phyloP scores from a whole-genome alignment of 176 grass and related monocot genomes.

The Triticum monococcum region DNA sequence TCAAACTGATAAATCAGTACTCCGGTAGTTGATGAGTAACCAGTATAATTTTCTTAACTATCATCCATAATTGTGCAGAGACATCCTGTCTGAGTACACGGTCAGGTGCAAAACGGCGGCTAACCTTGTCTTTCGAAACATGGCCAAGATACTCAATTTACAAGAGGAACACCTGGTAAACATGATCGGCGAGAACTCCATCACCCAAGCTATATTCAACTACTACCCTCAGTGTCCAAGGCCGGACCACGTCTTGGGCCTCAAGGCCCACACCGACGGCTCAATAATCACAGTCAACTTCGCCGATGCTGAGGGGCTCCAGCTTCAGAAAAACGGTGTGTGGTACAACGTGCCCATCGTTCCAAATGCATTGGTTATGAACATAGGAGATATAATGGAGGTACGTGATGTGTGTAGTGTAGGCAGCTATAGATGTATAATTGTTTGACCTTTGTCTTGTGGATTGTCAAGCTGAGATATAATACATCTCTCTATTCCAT shows the following conservation, averaged over 20 bases:
- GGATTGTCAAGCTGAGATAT: not conserved
- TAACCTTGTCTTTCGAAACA: not conserved
- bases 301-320: conserved; percentile 44
- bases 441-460: not conserved
- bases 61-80: not conserved
- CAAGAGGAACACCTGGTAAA: conserved; percentile 3
- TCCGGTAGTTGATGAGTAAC: not conserved
- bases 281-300: conserved; percentile 41
- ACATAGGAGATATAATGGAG: conserved; percentile 50
- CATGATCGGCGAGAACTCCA: conserved; percentile 20
- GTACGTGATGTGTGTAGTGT: not conserved
- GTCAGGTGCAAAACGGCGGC: conserved; percentile 15
- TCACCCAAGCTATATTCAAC: conserved; percentile 33
- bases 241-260: conserved; percentile 46
- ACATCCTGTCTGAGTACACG: conserved; percentile 38
- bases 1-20: no score
- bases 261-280: conserved; percentile 53
- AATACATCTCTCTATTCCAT: not conserved
- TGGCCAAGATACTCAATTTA: conserved; percentile 30
- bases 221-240: conserved; percentile 47
- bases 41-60: not conserved
- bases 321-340: conserved; percentile 20
- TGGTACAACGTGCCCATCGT: conserved; percentile 48
- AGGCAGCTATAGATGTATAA: not conserved
- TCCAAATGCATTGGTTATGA: conserved; percentile 38